Percentiles rank a stretch among this genome's conserved stretches.
phyloP scores from a whole-genome alignment of 164 flowering plant species.

The Dillenia suffruticosa region DNA sequence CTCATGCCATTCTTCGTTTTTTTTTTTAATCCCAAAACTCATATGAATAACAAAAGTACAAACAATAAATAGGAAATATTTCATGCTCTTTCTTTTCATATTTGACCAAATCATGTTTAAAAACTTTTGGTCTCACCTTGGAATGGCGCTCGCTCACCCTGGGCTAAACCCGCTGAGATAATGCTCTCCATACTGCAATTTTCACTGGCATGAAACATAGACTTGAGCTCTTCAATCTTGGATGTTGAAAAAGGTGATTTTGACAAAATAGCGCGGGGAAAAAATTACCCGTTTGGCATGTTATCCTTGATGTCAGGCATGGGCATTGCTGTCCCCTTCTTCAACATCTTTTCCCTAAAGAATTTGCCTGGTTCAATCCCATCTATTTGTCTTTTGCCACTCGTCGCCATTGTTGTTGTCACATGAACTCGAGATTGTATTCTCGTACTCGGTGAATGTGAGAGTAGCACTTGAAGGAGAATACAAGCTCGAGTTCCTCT shows the following conservation, averaged over 20 bases:
- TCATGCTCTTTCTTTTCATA: no score
- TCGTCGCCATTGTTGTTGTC: not conserved
- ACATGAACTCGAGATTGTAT: slow-evolving; percentile 2
- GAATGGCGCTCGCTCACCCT: slow-evolving; percentile 62
- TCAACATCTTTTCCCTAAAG: slow-evolving; percentile 69
- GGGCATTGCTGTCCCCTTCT: slow-evolving; percentile 53
- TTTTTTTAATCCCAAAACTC: no score
- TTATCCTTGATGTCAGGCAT: slow-evolving; percentile 84
- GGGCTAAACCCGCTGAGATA: slow-evolving; percentile 23
- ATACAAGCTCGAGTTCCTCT: no score
- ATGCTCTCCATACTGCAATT: slow-evolving; percentile 45
- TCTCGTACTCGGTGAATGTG: slow-evolving; percentile 41
- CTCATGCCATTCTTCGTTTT: no score
- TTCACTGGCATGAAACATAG: slow-evolving; percentile 46
- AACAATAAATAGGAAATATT: no score
- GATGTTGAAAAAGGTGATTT: slow-evolving; percentile 65
- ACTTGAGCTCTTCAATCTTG: slow-evolving; percentile 24
- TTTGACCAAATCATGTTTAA: no score
- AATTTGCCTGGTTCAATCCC: slow-evolving; percentile 82
- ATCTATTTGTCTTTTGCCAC: slow-evolving; percentile 31
- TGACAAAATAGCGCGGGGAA: slow-evolving; percentile 55
- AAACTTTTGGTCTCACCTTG: slow-evolving; percentile 55
- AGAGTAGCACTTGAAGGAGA: no score
- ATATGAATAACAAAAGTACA: no score
- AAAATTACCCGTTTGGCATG: slow-evolving; percentile 84